These are phyloP conservation scores for Hamigera avellanea DNA, from an alignment of 495 filamentous ascomycete genomes.

Conservation along the genomic window DNA sequence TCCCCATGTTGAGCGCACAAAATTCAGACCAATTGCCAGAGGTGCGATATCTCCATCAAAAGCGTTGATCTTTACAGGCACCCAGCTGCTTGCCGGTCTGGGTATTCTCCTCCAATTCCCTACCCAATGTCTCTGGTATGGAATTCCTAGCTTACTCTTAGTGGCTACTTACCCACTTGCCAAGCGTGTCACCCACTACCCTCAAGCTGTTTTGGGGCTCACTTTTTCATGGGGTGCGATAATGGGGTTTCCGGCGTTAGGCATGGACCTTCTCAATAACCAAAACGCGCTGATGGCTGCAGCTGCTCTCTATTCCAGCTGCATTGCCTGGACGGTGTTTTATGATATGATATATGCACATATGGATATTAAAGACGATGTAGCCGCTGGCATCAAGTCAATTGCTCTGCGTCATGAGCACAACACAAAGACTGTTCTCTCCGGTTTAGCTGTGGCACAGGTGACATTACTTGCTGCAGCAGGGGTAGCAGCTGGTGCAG, in stretches of 20 bases:
- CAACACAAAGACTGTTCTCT: slow-evolving; percentile 77
- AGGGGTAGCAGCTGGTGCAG: slow-evolving; percentile 60
- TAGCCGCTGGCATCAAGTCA: slow-evolving; percentile 85
- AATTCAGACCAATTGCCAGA: slow-evolving; percentile 79
- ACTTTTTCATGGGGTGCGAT: slow-evolving; percentile 97
- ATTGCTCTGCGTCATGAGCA: slow-evolving; percentile 84
- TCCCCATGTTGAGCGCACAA: slow-evolving; percentile 77
- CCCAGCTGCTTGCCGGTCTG: slow-evolving; percentile 70
- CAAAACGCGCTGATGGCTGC: slow-evolving; percentile 53
- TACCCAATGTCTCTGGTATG: slow-evolving; percentile 71
- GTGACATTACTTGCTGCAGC: slow-evolving; percentile 69
- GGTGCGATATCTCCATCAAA: slow-evolving; percentile 64
- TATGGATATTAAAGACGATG: slow-evolving; percentile 95
- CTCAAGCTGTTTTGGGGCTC: slow-evolving; percentile 81
- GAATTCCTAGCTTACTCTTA: slow-evolving; percentile 69
- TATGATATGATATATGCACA: slow-evolving; percentile 99
- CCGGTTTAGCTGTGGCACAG: slow-evolving; percentile 62
- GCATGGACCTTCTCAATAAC: slow-evolving; percentile 65
- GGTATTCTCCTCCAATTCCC: slow-evolving; percentile 82
- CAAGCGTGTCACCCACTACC: slow-evolving; percentile 90
- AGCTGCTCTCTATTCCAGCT: slow-evolving; percentile 68
- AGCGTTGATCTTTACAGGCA: slow-evolving; percentile 72
- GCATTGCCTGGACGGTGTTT: slow-evolving; percentile 85
- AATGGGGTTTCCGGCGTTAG: slow-evolving; percentile 91
- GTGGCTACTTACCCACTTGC: slow-evolving; percentile 82